These are phyloP conservation scores for Fraxinus latifolia DNA, from an alignment of 305 asterid genomes.

Conservation along the genomic window DNA sequence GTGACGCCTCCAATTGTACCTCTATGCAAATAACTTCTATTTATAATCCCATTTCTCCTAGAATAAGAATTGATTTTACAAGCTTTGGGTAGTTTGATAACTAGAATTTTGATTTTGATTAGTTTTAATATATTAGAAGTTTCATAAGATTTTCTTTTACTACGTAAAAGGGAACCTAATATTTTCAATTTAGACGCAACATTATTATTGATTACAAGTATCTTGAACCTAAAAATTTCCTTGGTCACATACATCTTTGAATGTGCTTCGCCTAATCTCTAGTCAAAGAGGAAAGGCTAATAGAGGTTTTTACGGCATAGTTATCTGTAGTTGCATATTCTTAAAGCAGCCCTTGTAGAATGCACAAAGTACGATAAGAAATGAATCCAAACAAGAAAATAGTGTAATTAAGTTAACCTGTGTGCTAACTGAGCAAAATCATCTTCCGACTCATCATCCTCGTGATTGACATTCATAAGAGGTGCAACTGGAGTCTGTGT, in stretches of 20 bases:
- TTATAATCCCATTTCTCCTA: not conserved
- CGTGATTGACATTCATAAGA: slow-evolving; percentile 78
- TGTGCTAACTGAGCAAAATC: slow-evolving; percentile 84
- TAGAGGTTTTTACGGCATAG: not conserved
- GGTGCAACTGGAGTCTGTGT: slow-evolving; percentile 58
- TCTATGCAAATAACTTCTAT: not conserved
- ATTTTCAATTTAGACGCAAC: not conserved
- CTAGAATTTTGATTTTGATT: not conserved
- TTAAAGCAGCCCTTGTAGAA: not conserved
- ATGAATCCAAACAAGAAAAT: not conserved
- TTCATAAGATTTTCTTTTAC: not conserved
- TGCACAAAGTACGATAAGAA: not conserved
- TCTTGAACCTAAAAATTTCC: not conserved
- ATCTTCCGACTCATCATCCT: slow-evolving; percentile 86
- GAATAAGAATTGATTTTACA: not conserved
- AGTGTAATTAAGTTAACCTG: slow-evolving; percentile 41
- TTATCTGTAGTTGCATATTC: not conserved
- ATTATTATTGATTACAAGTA: not conserved
- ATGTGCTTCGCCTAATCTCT: not conserved
- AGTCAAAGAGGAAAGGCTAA: not conserved
- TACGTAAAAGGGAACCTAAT: not conserved
- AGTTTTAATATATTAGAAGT: not conserved
- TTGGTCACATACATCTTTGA: not conserved
- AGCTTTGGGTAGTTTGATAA: not conserved
- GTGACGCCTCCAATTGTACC: not conserved